Evolutionary conservation across 2,329 filamentous ascomycete species (phyloP).

Genomic region (Raffaelea albimanens): DNA sequence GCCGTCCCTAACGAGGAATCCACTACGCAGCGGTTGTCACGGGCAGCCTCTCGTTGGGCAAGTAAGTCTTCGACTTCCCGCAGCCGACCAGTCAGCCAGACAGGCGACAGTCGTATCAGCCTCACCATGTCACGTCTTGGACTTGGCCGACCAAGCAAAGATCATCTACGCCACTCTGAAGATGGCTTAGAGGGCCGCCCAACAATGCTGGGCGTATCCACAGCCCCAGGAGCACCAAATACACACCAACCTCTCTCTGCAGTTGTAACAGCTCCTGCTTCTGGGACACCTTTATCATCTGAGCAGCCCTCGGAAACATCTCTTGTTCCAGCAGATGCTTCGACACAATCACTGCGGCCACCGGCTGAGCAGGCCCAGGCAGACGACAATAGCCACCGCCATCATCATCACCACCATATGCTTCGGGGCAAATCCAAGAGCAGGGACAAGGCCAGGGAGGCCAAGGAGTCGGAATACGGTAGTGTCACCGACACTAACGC

Average conservation of each 20-base stretch:
- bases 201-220: background rate
- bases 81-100: conserved; percentile 49
- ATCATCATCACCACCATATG: conserved; percentile 12
- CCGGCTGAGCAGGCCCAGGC: conserved; percentile 7
- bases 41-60: conserved; percentile 47
- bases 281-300: conserved; percentile 12
- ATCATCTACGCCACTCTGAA: conserved; percentile 28
- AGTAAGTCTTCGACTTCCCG: conserved; percentile 26
- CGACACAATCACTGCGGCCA: background rate
- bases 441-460: conserved; percentile 8
- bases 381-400: conserved; percentile 12
- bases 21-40: conserved; percentile 43
- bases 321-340: background rate
- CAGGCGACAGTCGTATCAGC: conserved; percentile 48
- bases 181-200: conserved; percentile 5
- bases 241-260: background rate
- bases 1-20: conserved; percentile 40
- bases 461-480: background rate
- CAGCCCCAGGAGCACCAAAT: background rate
- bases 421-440: conserved; percentile 12
- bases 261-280: conserved; percentile 7
- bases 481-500: background rate
- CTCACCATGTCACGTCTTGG: conserved; percentile 47
- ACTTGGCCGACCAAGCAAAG: conserved; percentile 41
- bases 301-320: background rate